Evolutionary conservation across 768 basidiomycete genomes (phyloP).

Genomic region (Naematelia aurantialba): DNA sequence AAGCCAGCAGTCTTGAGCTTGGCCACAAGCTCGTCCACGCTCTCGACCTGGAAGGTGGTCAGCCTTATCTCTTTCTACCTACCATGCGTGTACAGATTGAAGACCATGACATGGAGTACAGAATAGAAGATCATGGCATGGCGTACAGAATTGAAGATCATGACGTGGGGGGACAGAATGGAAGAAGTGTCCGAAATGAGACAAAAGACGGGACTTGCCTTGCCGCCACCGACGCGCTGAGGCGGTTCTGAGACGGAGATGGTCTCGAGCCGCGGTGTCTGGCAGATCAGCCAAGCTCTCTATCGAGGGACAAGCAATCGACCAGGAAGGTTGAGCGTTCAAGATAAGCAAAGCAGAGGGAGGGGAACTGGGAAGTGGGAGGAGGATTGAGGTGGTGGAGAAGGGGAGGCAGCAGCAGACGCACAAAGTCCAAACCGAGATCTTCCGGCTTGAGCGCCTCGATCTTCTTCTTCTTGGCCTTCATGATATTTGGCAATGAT

Average conservation of each 20-base stretch:
- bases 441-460: conserved; percentile 76
- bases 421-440: conserved; percentile 70
- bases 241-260: conserved; percentile 86
- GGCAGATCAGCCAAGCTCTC: conserved; percentile 2
- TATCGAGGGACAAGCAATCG: no score
- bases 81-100: no score
- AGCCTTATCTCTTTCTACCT: no score
- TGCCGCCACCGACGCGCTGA: conserved; percentile 82
- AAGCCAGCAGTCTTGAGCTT: conserved; percentile 85
- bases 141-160: no score
- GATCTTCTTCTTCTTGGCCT: conserved; percentile 95
- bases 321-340: not conserved
- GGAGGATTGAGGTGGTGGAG: not conserved
- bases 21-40: conserved; percentile 80
- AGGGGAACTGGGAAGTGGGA: not conserved
- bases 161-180: no score
- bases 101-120: no score
- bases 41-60: conserved; percentile 62
- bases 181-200: no score
- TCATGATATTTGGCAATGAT: conserved; percentile 59
- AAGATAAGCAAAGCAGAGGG: not conserved
- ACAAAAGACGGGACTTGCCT: conserved; percentile 56
- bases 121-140: no score
- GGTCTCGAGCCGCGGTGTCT: conserved; percentile 73
- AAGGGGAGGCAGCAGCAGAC: conserved; percentile 8